Evolutionary conservation across 176 grass and related monocot species (phyloP), one percentile per base, ranked within the genome.

Genomic region (Lolium multiflorum): DNA sequence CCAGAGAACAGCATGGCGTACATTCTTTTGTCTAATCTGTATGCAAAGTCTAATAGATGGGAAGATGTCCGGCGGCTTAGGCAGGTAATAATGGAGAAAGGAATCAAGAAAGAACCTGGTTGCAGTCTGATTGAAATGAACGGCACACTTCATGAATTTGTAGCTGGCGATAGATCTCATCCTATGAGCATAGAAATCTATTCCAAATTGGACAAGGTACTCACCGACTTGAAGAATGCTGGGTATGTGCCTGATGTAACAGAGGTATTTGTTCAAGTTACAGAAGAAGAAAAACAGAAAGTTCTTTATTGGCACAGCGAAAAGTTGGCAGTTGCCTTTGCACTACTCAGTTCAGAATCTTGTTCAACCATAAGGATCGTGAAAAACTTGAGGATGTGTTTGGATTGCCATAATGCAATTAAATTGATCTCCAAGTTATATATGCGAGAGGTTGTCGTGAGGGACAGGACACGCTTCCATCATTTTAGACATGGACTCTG

Each of bases 81-180:
- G n/a, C n/a, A n/a, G n/a, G n/a, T n/a, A n/a, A n/a, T n/a, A n/a
- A n/a, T n/a, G n/a, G n/a, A n/a, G n/a, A n/a, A n/a, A n/a, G n/a
- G n/a, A n/a, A n/a, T n/a, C n/a, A n/a, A n/a, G n/a, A n/a, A n/a
- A n/a, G n/a, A n/a, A n/a, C 89, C 86, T 74, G 91, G 89, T 79
- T 93, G 91, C 69, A 94, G 96, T 77, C 76, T 92, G 71, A 93
- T 95, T 9, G 93, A 98, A 87, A 90, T 98, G 67, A 83, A 94
- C 0, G 91, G 91, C n/a, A 31, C 74, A 24, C 84, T 95, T 73
- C 90, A 98, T 16, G 89, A 95, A 70, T 95, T 98, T 88, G 87
- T 95, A 65, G 89, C 93, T 49, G 91, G 90, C 51, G 91, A 93
- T 89, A 84, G 20, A 46, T 92, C 86, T 61, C 93, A 95, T 82